Conservation (phyloP, 2,329 filamentous ascomycete genomes). For the Parascedosporium putredinis region DNA sequence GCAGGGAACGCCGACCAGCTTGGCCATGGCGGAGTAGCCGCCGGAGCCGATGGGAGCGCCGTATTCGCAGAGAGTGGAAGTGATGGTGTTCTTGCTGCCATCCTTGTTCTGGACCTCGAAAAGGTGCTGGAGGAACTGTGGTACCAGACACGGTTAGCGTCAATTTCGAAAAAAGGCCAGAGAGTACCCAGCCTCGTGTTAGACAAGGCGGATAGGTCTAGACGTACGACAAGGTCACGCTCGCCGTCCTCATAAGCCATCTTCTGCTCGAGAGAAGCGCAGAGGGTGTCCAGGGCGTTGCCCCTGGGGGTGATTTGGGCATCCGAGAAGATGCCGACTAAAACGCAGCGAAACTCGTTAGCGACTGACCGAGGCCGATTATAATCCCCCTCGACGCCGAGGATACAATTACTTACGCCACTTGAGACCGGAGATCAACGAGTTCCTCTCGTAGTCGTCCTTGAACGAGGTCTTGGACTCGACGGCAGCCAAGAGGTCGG, state of each 20-base stretch:
- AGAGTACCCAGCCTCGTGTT: no score
- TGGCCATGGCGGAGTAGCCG: constrained; percentile 77
- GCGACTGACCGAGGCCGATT: no score
- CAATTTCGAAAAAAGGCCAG: no score
- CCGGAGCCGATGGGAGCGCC: constrained; percentile 48
- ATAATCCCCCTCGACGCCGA: no score
- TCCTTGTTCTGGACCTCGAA: constrained; percentile 79
- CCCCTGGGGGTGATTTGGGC: constrained; percentile 59
- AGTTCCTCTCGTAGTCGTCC: constrained; percentile 50
- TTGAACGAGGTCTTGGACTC: constrained; percentile 63
- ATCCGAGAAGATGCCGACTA: constrained; percentile 56
- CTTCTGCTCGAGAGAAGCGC: constrained; percentile 80
- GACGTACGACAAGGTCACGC: constrained; percentile 72
- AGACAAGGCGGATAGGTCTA: no score
- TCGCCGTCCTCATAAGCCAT: constrained; percentile 78
- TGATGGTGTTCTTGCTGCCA: constrained; percentile 64
- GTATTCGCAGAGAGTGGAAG: constrained; percentile 74
- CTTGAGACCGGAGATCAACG: constrained; percentile 59
- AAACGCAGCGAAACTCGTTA: no score
- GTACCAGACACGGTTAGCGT: constrained; percentile 8
- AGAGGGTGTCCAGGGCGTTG: constrained; percentile 84
- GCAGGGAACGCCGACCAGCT: constrained; percentile 27
- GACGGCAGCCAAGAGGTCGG: constrained; percentile 65
- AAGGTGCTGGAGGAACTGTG: constrained; percentile 56
- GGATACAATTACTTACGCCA: constrained; percentile 37